These are phyloP conservation scores for Calonectria pseudoreteaudii DNA, from an alignment of 2,329 filamentous ascomycete species.

Conservation along the genomic window DNA sequence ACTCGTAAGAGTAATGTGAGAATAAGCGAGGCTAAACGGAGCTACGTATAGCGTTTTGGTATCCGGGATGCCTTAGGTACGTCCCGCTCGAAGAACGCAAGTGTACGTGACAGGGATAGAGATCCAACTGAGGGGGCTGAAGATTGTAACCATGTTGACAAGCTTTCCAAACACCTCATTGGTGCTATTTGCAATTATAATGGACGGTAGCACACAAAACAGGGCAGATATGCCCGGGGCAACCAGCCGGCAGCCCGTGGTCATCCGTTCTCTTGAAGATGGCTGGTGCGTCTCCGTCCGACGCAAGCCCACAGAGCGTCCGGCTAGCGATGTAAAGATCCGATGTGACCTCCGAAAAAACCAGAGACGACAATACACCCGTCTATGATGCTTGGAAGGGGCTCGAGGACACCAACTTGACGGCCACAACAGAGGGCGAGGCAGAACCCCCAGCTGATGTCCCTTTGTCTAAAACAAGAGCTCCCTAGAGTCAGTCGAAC, in stretches of 20 bases:
- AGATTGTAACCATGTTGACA: constrained; percentile 75
- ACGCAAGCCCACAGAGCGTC: constrained; percentile 78
- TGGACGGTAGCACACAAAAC: constrained; percentile 76
- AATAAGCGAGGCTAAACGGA: constrained; percentile 77
- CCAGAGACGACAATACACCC: constrained; percentile 80
- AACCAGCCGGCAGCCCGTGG: constrained; percentile 76
- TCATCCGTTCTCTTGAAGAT: constrained; percentile 78
- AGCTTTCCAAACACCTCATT: constrained; percentile 72
- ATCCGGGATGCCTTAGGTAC: constrained; percentile 68
- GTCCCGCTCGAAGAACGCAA: constrained; percentile 71
- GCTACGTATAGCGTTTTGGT: constrained; percentile 72
- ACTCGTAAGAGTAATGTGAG: constrained; percentile 74
- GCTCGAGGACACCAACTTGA: constrained; percentile 70
- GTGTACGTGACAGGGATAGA: constrained; percentile 76
- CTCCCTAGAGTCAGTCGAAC: constrained; percentile 72
- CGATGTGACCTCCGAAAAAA: constrained; percentile 81
- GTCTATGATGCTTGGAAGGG: constrained; percentile 77
- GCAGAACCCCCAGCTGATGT: constrained; percentile 55
- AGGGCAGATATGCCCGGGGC: constrained; percentile 70
- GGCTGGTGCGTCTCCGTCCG: constrained; percentile 76
- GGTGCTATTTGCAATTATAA: constrained; percentile 70
- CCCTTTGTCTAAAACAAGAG: constrained; percentile 68
- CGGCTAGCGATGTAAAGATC: constrained; percentile 82
- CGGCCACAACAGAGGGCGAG: constrained; percentile 80
- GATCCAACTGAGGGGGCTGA: constrained; percentile 75